Evolutionary conservation across 345 rosid genomes (phyloP), one percentile per base, ranked within the genome.

Genomic region (Trapa incisa): DNA sequence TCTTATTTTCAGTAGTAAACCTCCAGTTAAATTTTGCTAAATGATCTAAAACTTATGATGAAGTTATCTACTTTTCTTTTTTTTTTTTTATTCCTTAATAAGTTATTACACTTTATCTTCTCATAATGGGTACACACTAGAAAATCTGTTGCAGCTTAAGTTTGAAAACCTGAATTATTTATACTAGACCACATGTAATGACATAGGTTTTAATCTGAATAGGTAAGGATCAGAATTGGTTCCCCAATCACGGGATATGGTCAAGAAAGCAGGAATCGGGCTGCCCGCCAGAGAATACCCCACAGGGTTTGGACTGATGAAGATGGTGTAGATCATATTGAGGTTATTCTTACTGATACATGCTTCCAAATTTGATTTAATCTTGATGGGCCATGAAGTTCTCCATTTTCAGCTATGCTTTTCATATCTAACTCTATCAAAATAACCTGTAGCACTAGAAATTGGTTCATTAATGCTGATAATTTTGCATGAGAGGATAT

Each of bases 141-240:
- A 45, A 45, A 45, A 45, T 45, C 2, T 45, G 8, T 41, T 41
- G 43, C 43, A 3, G 4, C 43, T 41, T 41, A 41, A 45, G 48
- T 22, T 54, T n/a, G 60, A 54, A 54, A 47, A 47, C n/a, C 33
- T 47, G 58, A 66, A 47, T 41, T 64, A 22, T 64, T 45, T 64
- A n/a, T 45, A 35, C 32, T 33, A 32, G 1, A 41, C 9, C 2
- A 47, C 6, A 43, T 35, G 13, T 11, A 15, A 47, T 57, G 29
- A 63, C 22, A 68, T 70, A 17, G 65, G 61, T 65, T 58, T 78
- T 61, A 64, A 69, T 64, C 65, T 8, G 66, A 70, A 70, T 82
- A 93, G 99, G 96, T 94, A 36, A 81, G 92, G 76, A 87, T 89
- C 72, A 85, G 99, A 83, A 91, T 94, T 76, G 99, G 99, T 77